A percentile compares a stretch with the other conserved stretches of the same genome.
These are phyloP conservation scores for Aspergillus calidoustus DNA, from an alignment of 2,329 filamentous ascomycete species.

Conservation along the genomic window DNA sequence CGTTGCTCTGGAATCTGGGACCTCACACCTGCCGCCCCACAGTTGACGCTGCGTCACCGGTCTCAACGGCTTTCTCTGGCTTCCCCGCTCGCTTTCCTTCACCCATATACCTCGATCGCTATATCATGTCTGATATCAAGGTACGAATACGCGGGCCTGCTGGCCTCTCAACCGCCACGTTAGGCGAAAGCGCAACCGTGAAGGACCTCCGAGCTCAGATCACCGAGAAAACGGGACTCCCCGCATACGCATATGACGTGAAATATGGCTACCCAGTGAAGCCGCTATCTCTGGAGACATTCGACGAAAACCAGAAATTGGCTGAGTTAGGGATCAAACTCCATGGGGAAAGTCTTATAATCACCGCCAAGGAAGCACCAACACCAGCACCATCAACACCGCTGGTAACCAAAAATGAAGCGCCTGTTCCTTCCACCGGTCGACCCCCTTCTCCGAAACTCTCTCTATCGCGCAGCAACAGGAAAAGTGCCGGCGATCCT, in stretches of 20 bases:
- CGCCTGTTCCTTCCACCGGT: constrained; percentile 16
- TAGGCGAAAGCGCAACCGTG: constrained; percentile 66
- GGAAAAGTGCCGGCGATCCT: constrained; percentile 58
- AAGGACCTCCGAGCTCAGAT: constrained; percentile 47
- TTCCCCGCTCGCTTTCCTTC: not conserved
- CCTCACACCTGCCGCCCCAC: not conserved
- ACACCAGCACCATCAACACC: constrained; percentile 3
- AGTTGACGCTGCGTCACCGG: constrained; percentile 3
- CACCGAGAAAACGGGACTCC: constrained; percentile 65
- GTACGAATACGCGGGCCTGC: constrained; percentile 75
- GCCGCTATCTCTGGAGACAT: constrained; percentile 64
- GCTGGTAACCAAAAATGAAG: constrained; percentile 6
- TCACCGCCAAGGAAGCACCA: constrained; percentile 53
- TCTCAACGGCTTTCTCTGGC: not conserved
- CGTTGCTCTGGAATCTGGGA: not conserved
- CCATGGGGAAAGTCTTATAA: constrained; percentile 71
- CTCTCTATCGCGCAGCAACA: constrained; percentile 49
- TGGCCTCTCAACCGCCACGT: constrained; percentile 71
- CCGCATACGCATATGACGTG: constrained; percentile 71
- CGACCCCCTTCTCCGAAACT: constrained; percentile 26
- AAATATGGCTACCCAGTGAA: constrained; percentile 82
- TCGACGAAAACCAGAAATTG: constrained; percentile 55
- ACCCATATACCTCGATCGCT: not conserved
- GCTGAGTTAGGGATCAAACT: constrained; percentile 64
- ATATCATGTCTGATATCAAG: constrained; percentile 59